phyloP scores from a whole-genome alignment of 345 rosid genomes.

The Populus davidiana region DNA sequence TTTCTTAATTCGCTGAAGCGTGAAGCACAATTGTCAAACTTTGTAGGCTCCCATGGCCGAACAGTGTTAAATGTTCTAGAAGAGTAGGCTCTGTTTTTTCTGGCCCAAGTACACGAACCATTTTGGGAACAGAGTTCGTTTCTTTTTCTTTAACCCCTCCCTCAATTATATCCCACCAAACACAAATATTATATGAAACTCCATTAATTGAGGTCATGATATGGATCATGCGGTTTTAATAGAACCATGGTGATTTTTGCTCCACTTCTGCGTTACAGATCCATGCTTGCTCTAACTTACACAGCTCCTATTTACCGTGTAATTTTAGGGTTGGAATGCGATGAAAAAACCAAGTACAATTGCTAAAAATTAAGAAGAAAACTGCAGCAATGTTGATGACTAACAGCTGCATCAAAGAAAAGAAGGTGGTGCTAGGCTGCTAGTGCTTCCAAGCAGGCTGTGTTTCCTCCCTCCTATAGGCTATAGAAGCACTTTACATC shows the following conservation, averaged over 20 bases:
- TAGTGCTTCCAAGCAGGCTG: neutral
- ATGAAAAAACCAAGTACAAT: neutral
- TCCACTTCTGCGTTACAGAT: neutral
- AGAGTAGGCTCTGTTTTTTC: too few relatives aligned
- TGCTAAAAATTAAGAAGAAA: neutral
- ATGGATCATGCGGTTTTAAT: neutral
- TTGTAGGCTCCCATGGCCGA: too few relatives aligned
- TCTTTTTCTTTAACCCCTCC: too few relatives aligned
- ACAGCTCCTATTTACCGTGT: too few relatives aligned
- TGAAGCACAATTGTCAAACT: too few relatives aligned
- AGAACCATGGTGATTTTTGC: neutral
- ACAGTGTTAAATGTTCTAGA: too few relatives aligned
- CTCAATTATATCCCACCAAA: too few relatives aligned
- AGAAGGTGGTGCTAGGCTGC: neutral
- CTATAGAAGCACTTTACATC: neutral
- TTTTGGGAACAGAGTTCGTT: too few relatives aligned
- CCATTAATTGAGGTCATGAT: neutral
- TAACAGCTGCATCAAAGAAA: neutral
- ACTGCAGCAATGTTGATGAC: neutral
- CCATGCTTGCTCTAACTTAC: neutral
- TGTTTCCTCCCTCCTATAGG: neutral
- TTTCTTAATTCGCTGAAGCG: too few relatives aligned
- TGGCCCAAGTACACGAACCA: too few relatives aligned
- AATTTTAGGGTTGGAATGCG: neutral
- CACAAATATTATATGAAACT: neutral